Evolutionary conservation across 257 asterid species (phyloP).

Genomic region (Pogostemon cablin): DNA sequence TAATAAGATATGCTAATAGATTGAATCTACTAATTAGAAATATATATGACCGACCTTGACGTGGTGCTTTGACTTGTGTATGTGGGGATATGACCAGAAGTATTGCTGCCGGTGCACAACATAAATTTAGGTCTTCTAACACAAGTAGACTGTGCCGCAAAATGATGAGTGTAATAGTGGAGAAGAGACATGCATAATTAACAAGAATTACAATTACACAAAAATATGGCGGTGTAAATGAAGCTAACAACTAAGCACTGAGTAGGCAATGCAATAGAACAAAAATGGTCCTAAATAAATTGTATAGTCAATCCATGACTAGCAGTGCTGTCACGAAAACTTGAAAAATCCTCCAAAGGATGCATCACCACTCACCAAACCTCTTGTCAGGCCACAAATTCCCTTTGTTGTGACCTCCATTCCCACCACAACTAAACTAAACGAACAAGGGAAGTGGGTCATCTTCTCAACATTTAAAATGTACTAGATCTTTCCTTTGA

Average conservation of each 20-base stretch:
- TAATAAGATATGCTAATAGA: not conserved
- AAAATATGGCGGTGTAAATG: constrained; percentile 21
- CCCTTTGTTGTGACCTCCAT: not conserved
- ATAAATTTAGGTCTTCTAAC: constrained; percentile 65
- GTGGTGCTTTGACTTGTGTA: constrained; percentile 60
- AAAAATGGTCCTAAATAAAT: not conserved
- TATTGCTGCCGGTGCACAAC: constrained; percentile 53
- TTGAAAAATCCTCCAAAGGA: not conserved
- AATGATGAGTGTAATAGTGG: constrained; percentile 14
- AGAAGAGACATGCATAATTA: constrained; percentile 8
- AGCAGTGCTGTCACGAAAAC: constrained; percentile 8
- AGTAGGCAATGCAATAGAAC: constrained; percentile 15
- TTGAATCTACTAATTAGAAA: constrained; percentile 11
- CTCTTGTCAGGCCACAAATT: not conserved
- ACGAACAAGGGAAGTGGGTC: not conserved
- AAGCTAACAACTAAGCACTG: constrained; percentile 12
- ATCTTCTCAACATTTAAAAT: not conserved
- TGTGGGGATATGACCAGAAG: constrained; percentile 69
- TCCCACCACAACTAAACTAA: not conserved
- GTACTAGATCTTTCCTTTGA: too few relatives aligned
- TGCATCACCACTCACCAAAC: not conserved
- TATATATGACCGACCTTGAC: constrained; percentile 51
- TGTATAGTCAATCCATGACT: not conserved
- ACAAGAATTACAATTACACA: constrained; percentile 16
- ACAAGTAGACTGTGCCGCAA: constrained; percentile 52